A percentile compares a stretch with the other conserved stretches of the same genome.
These are phyloP conservation scores for Erythrobasidium hasegawianum DNA, from an alignment of 1,284 basidiomycete species.

Conservation along the genomic window DNA sequence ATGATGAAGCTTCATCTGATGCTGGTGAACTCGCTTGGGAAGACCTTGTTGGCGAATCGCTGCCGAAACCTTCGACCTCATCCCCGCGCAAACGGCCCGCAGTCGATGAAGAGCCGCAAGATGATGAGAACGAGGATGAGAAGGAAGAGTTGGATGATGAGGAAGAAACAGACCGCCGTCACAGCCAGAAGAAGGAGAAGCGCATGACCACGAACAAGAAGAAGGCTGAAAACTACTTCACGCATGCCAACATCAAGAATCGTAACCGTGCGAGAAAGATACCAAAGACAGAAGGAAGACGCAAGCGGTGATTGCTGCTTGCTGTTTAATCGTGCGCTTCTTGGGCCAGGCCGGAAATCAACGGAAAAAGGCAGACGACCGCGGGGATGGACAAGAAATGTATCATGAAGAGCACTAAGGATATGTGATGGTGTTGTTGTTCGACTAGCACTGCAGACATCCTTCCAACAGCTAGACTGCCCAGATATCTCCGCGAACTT, in stretches of 20 bases:
- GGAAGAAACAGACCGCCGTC: constrained; percentile 3
- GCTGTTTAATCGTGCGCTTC: background rate
- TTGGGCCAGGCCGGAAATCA: too few relatives aligned
- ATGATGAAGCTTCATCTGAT: constrained; percentile 39
- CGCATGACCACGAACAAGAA: constrained; percentile 92
- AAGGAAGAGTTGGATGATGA: constrained; percentile 7
- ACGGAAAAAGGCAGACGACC: too few relatives aligned
- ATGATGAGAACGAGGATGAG: constrained; percentile 34
- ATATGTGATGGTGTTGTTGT: too few relatives aligned
- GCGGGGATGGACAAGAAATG: too few relatives aligned
- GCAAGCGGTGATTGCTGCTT: constrained; percentile 15
- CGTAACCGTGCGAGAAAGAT: constrained; percentile 27
- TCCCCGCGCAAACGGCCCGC: constrained; percentile 39
- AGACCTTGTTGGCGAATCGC: constrained; percentile 29
- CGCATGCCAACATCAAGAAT: constrained; percentile 45
- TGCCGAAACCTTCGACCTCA: constrained; percentile 30
- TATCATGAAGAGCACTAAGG: too few relatives aligned
- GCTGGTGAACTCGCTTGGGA: constrained; percentile 34
- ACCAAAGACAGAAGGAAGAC: constrained; percentile 11
- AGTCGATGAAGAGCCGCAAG: constrained; percentile 42
- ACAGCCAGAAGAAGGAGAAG: constrained; percentile 56
- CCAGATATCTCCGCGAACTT: too few relatives aligned
- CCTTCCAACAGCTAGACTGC: too few relatives aligned
- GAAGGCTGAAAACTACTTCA: constrained; percentile 87
- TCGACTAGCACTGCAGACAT: too few relatives aligned